Base-by-base conservation (phyloP, 2,329 filamentous ascomycete species). In the Aureobasidium sp. region DNA sequence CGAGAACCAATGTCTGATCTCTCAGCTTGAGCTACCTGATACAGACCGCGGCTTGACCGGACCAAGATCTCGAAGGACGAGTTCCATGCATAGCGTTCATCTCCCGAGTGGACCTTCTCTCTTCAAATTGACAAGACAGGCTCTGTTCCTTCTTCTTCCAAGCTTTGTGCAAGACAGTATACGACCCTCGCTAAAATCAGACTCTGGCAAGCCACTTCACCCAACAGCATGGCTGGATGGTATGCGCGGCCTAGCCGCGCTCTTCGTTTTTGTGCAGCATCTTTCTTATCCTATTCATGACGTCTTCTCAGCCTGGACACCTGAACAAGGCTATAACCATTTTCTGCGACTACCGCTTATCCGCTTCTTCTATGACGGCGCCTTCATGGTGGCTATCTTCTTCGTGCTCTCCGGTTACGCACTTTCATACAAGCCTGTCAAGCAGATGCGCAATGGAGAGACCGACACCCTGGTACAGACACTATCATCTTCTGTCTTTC, bases 361-460 rank as follows among this genome's bases (percentile, higher is more conserved):
- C 20, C 76, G 82, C 15, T 73, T 84, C 3, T 75, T 81, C 63
- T 84, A 80, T 68, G 78, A 80, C 60, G 83, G 82, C 0, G 81
- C 81, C 2, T 63, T 81, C 0, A 82, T 82, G 66, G 83, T 85
- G 43, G 81, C 79, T 71, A 72, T 85, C 65, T 87, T 87, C 75
- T 86, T 85, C 68, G 79, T 85, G 67, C 81, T 86, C 46, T 84
- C 82, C 0, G 84, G 41, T 26, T 44, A 26, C n/a, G 41, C 41
- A 1, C 41, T 44, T 2, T 44, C 41, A 1, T 44, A 24, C 63
- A 66, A 66, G 29, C 65, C 68, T 17, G 43, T 67, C 15, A 63
- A 55, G 32, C 62, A 59, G 9, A 34, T 34, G 32, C 32, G 32
- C 32, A 34, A 34, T 34, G 32, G 32, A 34, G 32, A 34, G 32